These are phyloP conservation scores for Casuarina glauca DNA, from an alignment of 306 rosid genomes.

Conservation along the genomic window DNA sequence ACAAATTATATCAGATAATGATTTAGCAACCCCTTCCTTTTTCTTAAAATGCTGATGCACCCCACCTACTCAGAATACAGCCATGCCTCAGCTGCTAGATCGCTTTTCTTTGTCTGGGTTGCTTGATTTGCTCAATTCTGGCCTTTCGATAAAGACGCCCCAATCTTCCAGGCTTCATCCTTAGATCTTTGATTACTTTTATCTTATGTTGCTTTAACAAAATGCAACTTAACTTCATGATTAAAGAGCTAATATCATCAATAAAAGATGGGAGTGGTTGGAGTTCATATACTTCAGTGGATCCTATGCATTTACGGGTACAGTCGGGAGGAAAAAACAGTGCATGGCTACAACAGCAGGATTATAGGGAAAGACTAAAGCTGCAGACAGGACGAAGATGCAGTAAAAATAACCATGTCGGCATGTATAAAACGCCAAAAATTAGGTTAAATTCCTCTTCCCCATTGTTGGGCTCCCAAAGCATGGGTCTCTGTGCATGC, in stretches of 20 bases:
- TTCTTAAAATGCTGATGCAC: not conserved
- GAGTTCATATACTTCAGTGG: not conserved
- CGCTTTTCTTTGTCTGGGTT: not conserved
- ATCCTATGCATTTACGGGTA: not conserved
- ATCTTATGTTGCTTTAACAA: not conserved
- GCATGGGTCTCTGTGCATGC: not conserved
- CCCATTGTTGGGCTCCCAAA: not conserved
- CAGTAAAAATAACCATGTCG: not conserved
- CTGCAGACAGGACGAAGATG: not conserved
- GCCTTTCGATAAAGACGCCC: not conserved
- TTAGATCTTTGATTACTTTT: not conserved
- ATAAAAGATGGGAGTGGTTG: not conserved
- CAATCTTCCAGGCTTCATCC: not conserved
- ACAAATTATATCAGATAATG: constrained; percentile 40
- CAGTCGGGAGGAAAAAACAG: not conserved
- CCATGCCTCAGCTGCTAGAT: constrained; percentile 8
- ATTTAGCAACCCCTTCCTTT: constrained; percentile 31
- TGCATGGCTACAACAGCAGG: not conserved
- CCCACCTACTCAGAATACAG: constrained; percentile 22
- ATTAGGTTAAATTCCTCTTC: constrained; percentile 1
- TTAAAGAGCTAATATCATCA: not conserved
- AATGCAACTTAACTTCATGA: not conserved
- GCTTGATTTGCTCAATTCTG: constrained; percentile 3
- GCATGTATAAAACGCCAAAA: constrained; percentile 15
- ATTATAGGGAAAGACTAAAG: not conserved